These are phyloP conservation scores for Pseudophaeomoniella oleicola DNA, from an alignment of 2,329 filamentous ascomycete species.

Conservation along the genomic window DNA sequence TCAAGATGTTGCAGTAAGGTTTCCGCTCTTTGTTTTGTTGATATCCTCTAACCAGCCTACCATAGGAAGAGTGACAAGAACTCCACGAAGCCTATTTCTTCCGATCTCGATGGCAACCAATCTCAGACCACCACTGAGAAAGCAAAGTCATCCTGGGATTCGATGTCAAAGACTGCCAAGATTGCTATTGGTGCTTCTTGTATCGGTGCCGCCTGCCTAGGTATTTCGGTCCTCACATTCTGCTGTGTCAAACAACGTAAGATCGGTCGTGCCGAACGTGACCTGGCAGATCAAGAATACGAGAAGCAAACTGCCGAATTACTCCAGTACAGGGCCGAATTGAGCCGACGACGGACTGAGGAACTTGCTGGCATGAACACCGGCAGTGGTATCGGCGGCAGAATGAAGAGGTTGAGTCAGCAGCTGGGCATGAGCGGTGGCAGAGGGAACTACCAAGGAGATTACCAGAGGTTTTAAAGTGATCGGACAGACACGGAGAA, in stretches of 20 bases:
- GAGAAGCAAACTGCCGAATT: constrained; percentile 22
- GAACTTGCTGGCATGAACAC: constrained; percentile 5
- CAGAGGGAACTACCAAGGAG: neutral
- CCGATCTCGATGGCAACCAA: constrained; percentile 13
- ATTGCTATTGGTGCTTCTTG: constrained; percentile 29
- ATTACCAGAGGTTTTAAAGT: neutral
- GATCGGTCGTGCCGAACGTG: constrained; percentile 33
- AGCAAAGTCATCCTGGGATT: constrained; percentile 23
- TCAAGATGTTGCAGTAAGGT: constrained; percentile 29
- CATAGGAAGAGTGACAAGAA: constrained; percentile 4
- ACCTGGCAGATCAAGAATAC: constrained; percentile 32
- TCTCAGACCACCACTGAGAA: constrained; percentile 7
- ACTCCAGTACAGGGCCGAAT: constrained; percentile 13
- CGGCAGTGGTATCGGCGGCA: neutral
- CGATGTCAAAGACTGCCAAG: constrained; percentile 31
- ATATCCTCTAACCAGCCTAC: neutral
- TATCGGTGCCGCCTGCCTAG: constrained; percentile 18
- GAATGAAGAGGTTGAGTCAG: neutral
- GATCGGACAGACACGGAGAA: too few species aligned
- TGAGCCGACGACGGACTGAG: constrained; percentile 9
- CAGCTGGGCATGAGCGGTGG: neutral
- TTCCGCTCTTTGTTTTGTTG: neutral
- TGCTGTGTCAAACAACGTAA: constrained; percentile 36
- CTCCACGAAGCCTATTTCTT: constrained; percentile 4
- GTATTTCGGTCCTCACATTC: constrained; percentile 23